phyloP scores from a whole-genome alignment of 2,329 filamentous ascomycete genomes.

The Didymella keratinophila region DNA sequence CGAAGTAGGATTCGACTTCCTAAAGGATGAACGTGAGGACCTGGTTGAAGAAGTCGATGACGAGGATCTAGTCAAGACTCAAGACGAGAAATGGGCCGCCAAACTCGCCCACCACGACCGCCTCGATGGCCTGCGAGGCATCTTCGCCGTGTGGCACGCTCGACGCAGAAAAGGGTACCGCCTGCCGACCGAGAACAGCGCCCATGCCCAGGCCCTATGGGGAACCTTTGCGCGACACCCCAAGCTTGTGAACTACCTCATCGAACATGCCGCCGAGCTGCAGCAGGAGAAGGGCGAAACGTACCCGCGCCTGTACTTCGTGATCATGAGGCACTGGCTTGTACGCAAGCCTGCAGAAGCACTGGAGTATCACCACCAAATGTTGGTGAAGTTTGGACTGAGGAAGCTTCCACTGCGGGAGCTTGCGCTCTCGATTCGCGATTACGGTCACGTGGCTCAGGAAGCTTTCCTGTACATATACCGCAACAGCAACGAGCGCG shows the following conservation, averaged over 20 bases:
- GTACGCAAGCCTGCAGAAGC: constrained; percentile 27
- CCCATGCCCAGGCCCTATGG: constrained; percentile 57
- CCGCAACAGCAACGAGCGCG: constrained; percentile 42
- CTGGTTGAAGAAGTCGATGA: constrained; percentile 20
- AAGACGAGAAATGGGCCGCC: constrained; percentile 50
- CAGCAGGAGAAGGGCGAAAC: constrained; percentile 47
- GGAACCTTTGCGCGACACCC: constrained; percentile 52
- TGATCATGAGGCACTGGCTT: constrained; percentile 55
- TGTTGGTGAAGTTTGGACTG: constrained; percentile 37
- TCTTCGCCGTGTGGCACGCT: constrained; percentile 55
- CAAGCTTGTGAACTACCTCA: constrained; percentile 48
- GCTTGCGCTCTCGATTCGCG: constrained; percentile 26
- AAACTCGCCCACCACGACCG: constrained; percentile 53
- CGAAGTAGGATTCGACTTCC: background rate
- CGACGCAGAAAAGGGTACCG: constrained; percentile 48
- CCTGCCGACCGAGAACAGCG: constrained; percentile 51
- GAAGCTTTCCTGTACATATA: constrained; percentile 51
- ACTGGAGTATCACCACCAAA: constrained; percentile 35
- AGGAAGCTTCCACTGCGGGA: constrained; percentile 36
- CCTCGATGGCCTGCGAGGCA: constrained; percentile 52
- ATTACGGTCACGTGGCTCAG: constrained; percentile 24
- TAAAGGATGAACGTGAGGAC: constrained; percentile 17
- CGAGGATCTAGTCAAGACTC: background rate
- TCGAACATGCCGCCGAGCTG: constrained; percentile 53
- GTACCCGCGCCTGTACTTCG: constrained; percentile 53